A percentile compares a stretch with the other conserved stretches of the same genome.
These are phyloP conservation scores for Stellera chamaejasme DNA, from an alignment of 345 rosid species.

Conservation along the genomic window DNA sequence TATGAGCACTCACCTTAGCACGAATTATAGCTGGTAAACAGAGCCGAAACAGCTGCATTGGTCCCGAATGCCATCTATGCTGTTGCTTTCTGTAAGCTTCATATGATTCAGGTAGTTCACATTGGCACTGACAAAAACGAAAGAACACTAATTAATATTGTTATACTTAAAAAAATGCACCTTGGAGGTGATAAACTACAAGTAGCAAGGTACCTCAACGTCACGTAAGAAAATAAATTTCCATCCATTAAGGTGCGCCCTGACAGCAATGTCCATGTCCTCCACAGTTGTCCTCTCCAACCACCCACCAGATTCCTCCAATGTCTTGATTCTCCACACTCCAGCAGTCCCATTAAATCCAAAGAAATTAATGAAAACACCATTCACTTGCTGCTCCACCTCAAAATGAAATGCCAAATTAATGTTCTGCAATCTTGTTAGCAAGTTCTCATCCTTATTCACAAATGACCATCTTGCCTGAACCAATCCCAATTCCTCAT, in stretches of 20 bases:
- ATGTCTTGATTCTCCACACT: constrained; percentile 91
- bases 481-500: constrained; percentile 75
- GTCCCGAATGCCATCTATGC: constrained; percentile 97
- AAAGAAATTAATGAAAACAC: constrained; percentile 73
- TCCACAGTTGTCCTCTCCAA: constrained; percentile 93
- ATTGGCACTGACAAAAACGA: constrained; percentile 53
- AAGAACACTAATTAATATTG: constrained; percentile 6
- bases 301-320: constrained; percentile 97
- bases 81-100: constrained; percentile 96
- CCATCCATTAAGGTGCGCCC: constrained; percentile 95
- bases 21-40: constrained; percentile 68
- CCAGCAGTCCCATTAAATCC: constrained; percentile 98
- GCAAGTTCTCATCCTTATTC: constrained; percentile 81
- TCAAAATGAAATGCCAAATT: constrained; percentile 90
- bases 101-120: constrained; percentile 89
- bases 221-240: constrained; percentile 81
- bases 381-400: constrained; percentile 95
- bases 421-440: constrained; percentile 82
- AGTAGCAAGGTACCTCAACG: constrained; percentile 54
- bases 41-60: constrained; percentile 92
- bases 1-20: constrained; percentile 45
- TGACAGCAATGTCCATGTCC: constrained; percentile 97
- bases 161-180: neutral
- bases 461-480: constrained; percentile 97
- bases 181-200: neutral